Percentiles rank a stretch among this genome's conserved stretches.
Evolutionary conservation across 2,329 filamentous ascomycete genomes (phyloP).

Genomic region (Chaetomiaceae sp.): DNA sequence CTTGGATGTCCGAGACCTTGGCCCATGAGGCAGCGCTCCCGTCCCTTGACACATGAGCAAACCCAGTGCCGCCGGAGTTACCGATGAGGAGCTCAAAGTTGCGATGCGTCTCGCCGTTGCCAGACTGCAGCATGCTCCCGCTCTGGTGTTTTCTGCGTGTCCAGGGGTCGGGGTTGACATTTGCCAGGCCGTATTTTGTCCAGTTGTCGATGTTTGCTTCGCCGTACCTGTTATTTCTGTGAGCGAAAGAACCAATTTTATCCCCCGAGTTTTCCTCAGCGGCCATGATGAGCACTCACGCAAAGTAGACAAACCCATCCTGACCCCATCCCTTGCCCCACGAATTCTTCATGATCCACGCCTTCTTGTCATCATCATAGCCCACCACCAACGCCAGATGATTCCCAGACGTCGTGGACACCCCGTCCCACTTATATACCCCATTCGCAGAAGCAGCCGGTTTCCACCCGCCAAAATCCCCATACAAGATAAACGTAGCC

Average conservation of each 20-base stretch:
- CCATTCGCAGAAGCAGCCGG: not conserved
- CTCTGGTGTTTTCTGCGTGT: conserved; percentile 19
- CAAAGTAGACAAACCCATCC: conserved; percentile 22
- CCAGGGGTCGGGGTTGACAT: conserved; percentile 24
- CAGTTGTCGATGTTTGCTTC: conserved; percentile 21
- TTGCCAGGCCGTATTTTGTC: conserved; percentile 22
- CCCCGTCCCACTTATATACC: conserved; percentile 17
- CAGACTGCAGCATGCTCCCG: conserved; percentile 21
- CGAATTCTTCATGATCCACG: conserved; percentile 25
- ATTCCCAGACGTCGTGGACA: conserved; percentile 13
- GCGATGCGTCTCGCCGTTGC: conserved; percentile 20
- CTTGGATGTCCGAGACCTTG: not conserved
- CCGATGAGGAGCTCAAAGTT: conserved; percentile 20
- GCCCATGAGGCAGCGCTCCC: conserved; percentile 11
- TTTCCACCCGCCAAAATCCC: conserved; percentile 17
- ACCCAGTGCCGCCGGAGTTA: not conserved
- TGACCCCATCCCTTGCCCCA: conserved; percentile 21
- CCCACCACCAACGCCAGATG: conserved; percentile 22
- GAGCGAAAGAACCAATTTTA: too few relatives aligned
- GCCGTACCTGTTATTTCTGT: conserved; percentile 11
- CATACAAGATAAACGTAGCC: conserved; percentile 20
- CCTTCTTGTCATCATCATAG: conserved; percentile 19
- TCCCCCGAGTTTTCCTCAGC: too few relatives aligned
- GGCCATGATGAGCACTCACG: conserved; percentile 15
- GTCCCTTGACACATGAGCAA: conserved; percentile 17